Evolutionary conservation across 495 filamentous ascomycete genomes (phyloP).

Genomic region (Monascus purpureus): DNA sequence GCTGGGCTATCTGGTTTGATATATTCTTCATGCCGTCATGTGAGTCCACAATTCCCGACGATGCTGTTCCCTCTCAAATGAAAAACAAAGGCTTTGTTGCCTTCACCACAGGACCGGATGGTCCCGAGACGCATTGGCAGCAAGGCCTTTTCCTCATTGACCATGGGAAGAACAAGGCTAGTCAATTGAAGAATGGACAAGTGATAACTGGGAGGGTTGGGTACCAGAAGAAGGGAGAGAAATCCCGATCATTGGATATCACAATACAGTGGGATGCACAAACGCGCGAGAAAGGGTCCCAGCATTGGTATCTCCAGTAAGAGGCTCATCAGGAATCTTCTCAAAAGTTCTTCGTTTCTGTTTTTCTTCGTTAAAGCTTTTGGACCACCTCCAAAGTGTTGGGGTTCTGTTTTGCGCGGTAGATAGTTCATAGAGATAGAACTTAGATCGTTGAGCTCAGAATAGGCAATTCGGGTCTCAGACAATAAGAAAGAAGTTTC

Average conservation of each 20-base stretch:
- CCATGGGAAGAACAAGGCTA: slow-evolving; percentile 18
- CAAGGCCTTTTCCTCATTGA: slow-evolving; percentile 35
- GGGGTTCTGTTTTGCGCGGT: no score
- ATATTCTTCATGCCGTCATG: slow-evolving; percentile 44
- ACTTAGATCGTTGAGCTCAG: no score
- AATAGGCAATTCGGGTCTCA: no score
- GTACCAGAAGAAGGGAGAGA: slow-evolving; percentile 34
- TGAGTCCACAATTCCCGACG: slow-evolving; percentile 25
- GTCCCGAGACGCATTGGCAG: slow-evolving; percentile 41
- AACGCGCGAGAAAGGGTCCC: slow-evolving; percentile 17
- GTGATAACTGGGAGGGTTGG: slow-evolving; percentile 31
- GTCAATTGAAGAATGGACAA: slow-evolving; percentile 34
- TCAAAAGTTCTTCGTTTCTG: background rate
- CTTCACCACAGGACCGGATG: slow-evolving; percentile 41
- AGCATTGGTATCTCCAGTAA: slow-evolving; percentile 26
- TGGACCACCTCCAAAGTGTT: background rate
- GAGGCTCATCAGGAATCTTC: background rate
- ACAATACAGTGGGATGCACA: slow-evolving; percentile 31
- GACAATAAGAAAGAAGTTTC: background rate
- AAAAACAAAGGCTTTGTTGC: slow-evolving; percentile 32
- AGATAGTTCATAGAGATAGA: no score
- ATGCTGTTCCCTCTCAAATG: slow-evolving; percentile 28
- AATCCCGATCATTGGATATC: slow-evolving; percentile 33
- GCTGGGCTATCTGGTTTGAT: slow-evolving; percentile 51
- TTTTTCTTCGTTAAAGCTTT: slow-evolving; percentile 2